phyloP scores from a whole-genome alignment of 2,329 filamentous ascomycete genomes.

The Berkeleyomyces basicola region DNA sequence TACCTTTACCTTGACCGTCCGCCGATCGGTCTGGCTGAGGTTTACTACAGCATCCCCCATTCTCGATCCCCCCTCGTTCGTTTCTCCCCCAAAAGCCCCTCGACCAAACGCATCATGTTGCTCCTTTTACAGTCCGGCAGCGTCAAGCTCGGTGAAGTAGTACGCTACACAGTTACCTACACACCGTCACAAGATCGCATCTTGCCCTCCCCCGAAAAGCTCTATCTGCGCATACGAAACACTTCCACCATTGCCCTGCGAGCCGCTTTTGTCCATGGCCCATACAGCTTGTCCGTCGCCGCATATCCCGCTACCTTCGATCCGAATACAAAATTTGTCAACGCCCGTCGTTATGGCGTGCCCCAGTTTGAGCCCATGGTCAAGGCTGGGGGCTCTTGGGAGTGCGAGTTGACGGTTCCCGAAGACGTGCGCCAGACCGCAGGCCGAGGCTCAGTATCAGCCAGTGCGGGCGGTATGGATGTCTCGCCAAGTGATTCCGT shows the following conservation, averaged over 20 bases:
- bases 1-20: not conserved
- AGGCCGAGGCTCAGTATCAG: conserved; percentile 23
- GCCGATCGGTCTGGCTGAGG: not conserved
- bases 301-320: conserved; percentile 73
- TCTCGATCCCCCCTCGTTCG: not conserved
- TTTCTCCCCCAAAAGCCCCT: not conserved
- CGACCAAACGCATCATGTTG: conserved; percentile 45
- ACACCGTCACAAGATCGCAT: conserved; percentile 79
- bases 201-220: conserved; percentile 62
- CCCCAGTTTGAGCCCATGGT: conserved; percentile 93
- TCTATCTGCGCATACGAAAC: conserved; percentile 82
- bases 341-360: conserved; percentile 52
- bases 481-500: conserved; percentile 37
- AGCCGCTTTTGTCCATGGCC: conserved; percentile 90
- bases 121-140: conserved; percentile 79
- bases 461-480: conserved; percentile 23
- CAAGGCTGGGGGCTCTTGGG: conserved; percentile 82
- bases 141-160: conserved; percentile 86
- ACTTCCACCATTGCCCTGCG: conserved; percentile 78
- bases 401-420: conserved; percentile 63
- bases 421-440: conserved; percentile 56
- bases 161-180: conserved; percentile 85
- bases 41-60: not conserved
- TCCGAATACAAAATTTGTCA: conserved; percentile 61
- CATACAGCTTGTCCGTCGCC: conserved; percentile 77